Evolutionary conservation across 2,329 filamentous ascomycete genomes (phyloP).

Genomic region (Talaromyces verruculosus): DNA sequence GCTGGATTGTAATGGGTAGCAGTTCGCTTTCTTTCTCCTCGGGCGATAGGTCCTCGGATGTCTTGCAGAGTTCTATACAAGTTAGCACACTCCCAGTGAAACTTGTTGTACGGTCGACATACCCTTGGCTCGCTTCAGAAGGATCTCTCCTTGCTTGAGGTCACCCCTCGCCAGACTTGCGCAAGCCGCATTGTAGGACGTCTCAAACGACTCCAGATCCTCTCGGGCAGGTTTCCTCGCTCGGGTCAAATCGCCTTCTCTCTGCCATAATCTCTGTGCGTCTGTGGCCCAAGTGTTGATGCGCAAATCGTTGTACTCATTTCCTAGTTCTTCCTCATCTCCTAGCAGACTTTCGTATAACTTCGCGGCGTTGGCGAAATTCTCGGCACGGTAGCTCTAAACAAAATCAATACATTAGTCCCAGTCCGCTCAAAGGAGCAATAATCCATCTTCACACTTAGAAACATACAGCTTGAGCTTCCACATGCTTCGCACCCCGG

Average conservation of each 20-base stretch:
- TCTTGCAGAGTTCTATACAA: conserved; percentile 56
- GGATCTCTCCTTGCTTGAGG: conserved; percentile 57
- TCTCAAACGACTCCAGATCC: conserved; percentile 64
- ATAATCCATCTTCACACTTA: neutral
- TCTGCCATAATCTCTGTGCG: conserved; percentile 62
- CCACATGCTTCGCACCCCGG: conserved; percentile 59
- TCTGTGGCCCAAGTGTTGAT: conserved; percentile 63
- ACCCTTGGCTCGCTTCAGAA: conserved; percentile 61
- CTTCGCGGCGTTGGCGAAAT: conserved; percentile 56
- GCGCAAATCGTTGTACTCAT: conserved; percentile 60
- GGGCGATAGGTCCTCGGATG: conserved; percentile 58
- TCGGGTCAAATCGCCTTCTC: conserved; percentile 51
- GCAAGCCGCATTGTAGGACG: conserved; percentile 65
- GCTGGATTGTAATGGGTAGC: conserved; percentile 61
- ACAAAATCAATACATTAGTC: neutral
- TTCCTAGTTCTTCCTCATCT: conserved; percentile 39
- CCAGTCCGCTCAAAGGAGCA: neutral
- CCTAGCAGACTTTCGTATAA: conserved; percentile 55
- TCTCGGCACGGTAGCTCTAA: conserved; percentile 58
- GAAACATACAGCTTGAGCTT: conserved; percentile 59
- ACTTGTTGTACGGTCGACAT: neutral
- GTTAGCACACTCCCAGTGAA: neutral
- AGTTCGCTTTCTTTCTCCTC: conserved; percentile 61
- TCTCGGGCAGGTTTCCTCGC: conserved; percentile 57
- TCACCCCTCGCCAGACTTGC: conserved; percentile 62